Evolutionary conservation across 169 alveolate species (phyloP).

Genomic region (Eimeria sp.): DNA sequence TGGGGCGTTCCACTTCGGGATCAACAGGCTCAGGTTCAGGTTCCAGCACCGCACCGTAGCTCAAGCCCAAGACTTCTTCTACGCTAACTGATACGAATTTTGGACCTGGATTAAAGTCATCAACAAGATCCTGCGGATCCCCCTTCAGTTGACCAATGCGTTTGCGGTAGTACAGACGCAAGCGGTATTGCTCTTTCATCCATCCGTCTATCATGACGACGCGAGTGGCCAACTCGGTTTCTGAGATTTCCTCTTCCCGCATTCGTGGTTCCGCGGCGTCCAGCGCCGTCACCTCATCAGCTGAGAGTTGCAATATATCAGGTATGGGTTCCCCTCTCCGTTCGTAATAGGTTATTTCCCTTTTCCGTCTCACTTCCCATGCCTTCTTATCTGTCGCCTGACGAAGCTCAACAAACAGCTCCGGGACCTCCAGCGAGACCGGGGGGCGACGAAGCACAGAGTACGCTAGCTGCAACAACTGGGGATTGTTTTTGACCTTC

Average conservation of each 20-base stretch:
- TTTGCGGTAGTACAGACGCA: slow-evolving; percentile 41
- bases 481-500: background rate
- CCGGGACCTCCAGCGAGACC: background rate
- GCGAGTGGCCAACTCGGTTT: background rate
- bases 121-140: slow-evolving; percentile 33
- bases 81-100: background rate
- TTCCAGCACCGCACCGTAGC: slow-evolving; percentile 55
- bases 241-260: slow-evolving; percentile 47
- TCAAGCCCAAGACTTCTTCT: slow-evolving; percentile 29
- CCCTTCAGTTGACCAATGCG: slow-evolving; percentile 24
- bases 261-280: slow-evolving; percentile 42
- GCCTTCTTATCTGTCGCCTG: slow-evolving; percentile 1
- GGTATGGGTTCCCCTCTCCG: slow-evolving; percentile 47
- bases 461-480: slow-evolving; percentile 25
- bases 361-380: slow-evolving; percentile 17
- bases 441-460: background rate
- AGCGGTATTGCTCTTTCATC: slow-evolving; percentile 64
- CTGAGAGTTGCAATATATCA: background rate
- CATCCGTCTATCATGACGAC: background rate
- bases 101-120: slow-evolving; percentile 35
- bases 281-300: slow-evolving; percentile 40
- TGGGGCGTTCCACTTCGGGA: background rate
- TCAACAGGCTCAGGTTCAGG: background rate
- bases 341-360: background rate
- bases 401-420: slow-evolving; percentile 49